These are phyloP conservation scores for Colletotrichum horii DNA, from an alignment of 2,329 filamentous ascomycete genomes.

Conservation along the genomic window DNA sequence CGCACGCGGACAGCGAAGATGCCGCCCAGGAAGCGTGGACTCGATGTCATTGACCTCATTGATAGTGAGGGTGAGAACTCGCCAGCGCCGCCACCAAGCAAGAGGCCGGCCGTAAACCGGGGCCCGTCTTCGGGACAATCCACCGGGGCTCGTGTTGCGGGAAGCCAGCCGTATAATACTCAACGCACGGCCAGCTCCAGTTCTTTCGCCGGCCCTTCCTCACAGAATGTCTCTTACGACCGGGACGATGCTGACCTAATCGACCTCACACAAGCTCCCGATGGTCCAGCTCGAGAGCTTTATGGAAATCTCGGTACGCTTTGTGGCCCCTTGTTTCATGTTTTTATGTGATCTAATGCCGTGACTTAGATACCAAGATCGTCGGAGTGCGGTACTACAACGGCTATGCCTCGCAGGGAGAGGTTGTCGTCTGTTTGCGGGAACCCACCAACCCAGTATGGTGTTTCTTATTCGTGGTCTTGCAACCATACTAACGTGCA, in stretches of 20 bases:
- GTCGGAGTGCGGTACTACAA: constrained; percentile 65
- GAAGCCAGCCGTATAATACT: background rate
- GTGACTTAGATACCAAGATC: constrained; percentile 47
- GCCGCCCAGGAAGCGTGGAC: constrained; percentile 37
- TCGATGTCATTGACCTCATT: constrained; percentile 46
- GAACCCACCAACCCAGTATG: constrained; percentile 67
- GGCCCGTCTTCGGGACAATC: background rate
- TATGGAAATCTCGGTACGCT: constrained; percentile 51
- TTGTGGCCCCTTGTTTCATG: background rate
- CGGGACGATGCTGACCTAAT: constrained; percentile 42
- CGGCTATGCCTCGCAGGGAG: constrained; percentile 66
- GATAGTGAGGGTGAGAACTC: constrained; percentile 33
- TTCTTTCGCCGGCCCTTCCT: constrained; percentile 8
- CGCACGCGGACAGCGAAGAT: background rate
- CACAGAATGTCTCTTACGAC: constrained; percentile 15
- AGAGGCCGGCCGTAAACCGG: background rate
- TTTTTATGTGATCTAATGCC: background rate
- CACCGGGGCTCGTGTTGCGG: constrained; percentile 22
- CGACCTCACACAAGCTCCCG: constrained; percentile 49
- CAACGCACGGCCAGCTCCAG: background rate
- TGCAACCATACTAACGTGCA: background rate
- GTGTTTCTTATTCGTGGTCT: background rate
- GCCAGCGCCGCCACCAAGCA: background rate
- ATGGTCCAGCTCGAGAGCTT: constrained; percentile 46
- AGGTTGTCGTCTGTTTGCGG: constrained; percentile 66